These are phyloP conservation scores for Aegilops longissima DNA, from an alignment of 176 grass and related monocot species.

Conservation along the genomic window DNA sequence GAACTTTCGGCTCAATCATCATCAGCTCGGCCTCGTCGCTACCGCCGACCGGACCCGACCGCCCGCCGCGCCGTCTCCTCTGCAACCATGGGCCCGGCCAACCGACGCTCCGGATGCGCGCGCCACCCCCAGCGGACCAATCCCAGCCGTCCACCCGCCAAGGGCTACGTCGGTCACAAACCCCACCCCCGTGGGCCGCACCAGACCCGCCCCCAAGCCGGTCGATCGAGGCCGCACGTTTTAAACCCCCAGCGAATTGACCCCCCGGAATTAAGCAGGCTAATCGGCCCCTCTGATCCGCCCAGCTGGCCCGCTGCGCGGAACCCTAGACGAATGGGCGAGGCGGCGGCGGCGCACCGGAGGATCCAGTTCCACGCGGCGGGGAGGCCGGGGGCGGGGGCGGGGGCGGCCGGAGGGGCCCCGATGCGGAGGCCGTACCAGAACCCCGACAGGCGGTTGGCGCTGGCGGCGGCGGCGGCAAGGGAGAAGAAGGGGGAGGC, in stretches of 20 bases:
- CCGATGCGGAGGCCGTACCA: conserved; percentile 40
- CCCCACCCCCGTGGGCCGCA: neutral
- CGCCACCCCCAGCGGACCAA: neutral
- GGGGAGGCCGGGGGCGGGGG: conserved; percentile 23
- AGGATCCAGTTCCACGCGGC: conserved; percentile 70
- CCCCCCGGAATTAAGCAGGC: neutral
- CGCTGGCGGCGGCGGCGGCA: neutral
- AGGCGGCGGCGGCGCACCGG: conserved; percentile 23
- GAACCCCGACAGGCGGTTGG: neutral
- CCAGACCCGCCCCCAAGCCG: neutral
- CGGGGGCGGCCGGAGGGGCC: conserved; percentile 29
- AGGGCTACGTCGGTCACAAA: neutral
- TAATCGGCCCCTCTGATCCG: neutral
- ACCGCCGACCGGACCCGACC: neutral
- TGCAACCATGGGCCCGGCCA: too few relatives aligned
- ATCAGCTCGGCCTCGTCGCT: neutral
- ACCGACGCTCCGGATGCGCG: neutral
- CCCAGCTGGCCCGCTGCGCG: neutral
- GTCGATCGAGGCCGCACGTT: neutral
- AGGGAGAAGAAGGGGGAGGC: conserved; percentile 28
- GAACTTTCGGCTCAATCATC: neutral
- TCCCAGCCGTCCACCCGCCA: neutral
- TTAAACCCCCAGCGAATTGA: neutral
- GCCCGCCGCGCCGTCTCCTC: too few relatives aligned
- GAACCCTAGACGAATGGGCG: conserved; percentile 28